These are phyloP conservation scores for Cyclanthera cordifolia DNA, from an alignment of 306 rosid genomes.

Conservation along the genomic window DNA sequence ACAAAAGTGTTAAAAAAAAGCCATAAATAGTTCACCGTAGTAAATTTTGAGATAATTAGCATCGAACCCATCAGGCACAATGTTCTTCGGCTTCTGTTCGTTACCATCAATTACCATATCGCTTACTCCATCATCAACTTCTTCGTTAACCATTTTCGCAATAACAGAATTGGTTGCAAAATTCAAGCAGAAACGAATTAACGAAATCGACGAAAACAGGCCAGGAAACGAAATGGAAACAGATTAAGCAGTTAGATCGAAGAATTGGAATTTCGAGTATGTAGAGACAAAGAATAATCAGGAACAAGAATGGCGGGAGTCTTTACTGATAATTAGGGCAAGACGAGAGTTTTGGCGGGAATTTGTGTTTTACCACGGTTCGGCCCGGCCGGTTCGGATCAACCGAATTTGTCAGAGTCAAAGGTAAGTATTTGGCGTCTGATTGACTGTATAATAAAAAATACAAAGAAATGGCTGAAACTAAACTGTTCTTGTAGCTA, in stretches of 20 bases:
- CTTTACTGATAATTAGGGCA: neutral
- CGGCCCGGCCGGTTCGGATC: neutral
- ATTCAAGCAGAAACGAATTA: neutral
- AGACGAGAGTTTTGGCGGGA: neutral
- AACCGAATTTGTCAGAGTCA: no score
- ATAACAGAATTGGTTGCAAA: neutral
- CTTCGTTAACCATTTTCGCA: conserved; percentile 26
- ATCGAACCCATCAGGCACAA: conserved; percentile 28
- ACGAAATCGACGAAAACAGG: no score
- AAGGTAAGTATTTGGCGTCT: no score
- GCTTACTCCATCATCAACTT: conserved; percentile 23
- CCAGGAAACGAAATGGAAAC: neutral
- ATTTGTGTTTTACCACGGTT: neutral
- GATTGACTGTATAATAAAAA: no score
- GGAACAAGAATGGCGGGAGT: neutral
- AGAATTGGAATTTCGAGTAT: neutral
- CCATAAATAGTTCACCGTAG: conserved; percentile 30
- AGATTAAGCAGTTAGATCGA: neutral
- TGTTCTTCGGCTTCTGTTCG: conserved; percentile 22
- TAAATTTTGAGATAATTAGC: conserved; percentile 43
- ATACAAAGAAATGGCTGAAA: no score
- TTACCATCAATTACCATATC: conserved; percentile 36
- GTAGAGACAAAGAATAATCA: neutral
- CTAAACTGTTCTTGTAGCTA: no score
- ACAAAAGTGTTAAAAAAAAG: neutral